Evolutionary conservation across 1,284 basidiomycete species (phyloP).

Genomic region (Cutaneotrichosporon dermatis): DNA sequence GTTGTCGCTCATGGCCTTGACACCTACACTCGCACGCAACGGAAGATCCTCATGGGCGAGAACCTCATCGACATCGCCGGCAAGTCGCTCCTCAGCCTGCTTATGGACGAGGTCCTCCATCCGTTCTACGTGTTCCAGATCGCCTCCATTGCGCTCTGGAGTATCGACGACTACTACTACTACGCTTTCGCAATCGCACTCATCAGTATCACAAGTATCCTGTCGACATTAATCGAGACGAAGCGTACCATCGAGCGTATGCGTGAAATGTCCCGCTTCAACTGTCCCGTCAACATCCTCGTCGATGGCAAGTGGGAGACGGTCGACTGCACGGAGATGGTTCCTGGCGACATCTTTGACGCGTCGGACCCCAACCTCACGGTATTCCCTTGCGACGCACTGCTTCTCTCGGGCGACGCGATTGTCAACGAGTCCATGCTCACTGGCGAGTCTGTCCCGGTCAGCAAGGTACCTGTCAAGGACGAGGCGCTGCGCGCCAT

Average conservation of each 20-base stretch:
- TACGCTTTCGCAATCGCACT: conserved; percentile 96
- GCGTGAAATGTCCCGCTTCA: conserved; percentile 93
- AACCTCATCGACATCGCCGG: conserved; percentile 90
- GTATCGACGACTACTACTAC: conserved; percentile 90
- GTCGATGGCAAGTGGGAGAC: conserved; percentile 68
- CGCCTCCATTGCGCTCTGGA: conserved; percentile 91
- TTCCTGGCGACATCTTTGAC: conserved; percentile 91
- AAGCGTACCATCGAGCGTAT: conserved; percentile 90
- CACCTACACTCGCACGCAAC: conserved; percentile 58
- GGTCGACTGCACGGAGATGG: conserved; percentile 72
- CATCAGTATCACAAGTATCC: conserved; percentile 81
- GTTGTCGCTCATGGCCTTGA: conserved; percentile 64
- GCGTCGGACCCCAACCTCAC: conserved; percentile 70
- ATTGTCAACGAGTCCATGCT: conserved; percentile 79
- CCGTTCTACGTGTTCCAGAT: conserved; percentile 99
- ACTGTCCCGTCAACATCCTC: conserved; percentile 71
- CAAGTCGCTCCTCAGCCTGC: conserved; percentile 72
- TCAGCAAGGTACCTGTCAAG: conserved; percentile 63
- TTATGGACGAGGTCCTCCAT: conserved; percentile 91
- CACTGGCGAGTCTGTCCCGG: conserved; percentile 69
- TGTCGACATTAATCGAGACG: conserved; percentile 86
- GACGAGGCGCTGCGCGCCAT: conserved; percentile 67
- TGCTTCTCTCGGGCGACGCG: conserved; percentile 54
- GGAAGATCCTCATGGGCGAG: conserved; percentile 70
- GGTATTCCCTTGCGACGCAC: conserved; percentile 79